phyloP scores from a whole-genome alignment of 108 stramenopile species.

The Bacterosira constricta region DNA sequence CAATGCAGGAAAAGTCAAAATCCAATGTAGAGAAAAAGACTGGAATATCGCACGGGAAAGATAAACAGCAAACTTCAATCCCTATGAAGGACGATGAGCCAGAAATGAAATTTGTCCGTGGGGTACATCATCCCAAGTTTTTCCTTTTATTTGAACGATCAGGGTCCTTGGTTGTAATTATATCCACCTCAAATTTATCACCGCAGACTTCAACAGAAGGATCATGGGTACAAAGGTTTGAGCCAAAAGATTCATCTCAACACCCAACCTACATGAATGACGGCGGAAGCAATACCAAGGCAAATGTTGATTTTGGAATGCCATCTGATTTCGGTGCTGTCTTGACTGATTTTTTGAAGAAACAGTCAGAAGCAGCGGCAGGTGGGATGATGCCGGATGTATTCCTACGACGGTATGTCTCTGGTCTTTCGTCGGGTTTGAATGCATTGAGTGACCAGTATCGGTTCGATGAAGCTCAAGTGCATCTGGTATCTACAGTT shows the following conservation, averaged over 20 bases:
- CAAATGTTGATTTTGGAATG: slow-evolving; percentile 36
- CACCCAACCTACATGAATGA: background rate
- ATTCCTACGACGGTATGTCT: slow-evolving; percentile 55
- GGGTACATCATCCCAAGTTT: slow-evolving; percentile 88
- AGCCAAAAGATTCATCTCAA: slow-evolving; percentile 11
- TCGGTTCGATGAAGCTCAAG: slow-evolving; percentile 64
- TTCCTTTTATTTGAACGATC: slow-evolving; percentile 70
- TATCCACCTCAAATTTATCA: slow-evolving; percentile 76
- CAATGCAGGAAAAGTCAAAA: background rate
- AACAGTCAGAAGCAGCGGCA: slow-evolving; percentile 58
- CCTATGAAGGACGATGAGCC: slow-evolving; percentile 1
- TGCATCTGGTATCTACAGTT: slow-evolving; percentile 69
- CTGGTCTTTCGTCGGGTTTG: slow-evolving; percentile 26
- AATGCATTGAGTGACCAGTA: slow-evolving; percentile 38
- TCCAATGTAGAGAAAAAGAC: background rate
- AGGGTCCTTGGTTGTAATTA: slow-evolving; percentile 71
- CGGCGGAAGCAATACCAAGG: slow-evolving; percentile 3
- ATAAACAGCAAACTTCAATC: slow-evolving; percentile 6
- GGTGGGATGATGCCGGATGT: slow-evolving; percentile 43
- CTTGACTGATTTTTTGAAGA: slow-evolving; percentile 65
- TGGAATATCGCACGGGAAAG: background rate
- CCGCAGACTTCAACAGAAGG: slow-evolving; percentile 59
- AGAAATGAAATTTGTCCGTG: slow-evolving; percentile 35
- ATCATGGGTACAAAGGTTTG: slow-evolving; percentile 82
- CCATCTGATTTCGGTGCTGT: slow-evolving; percentile 68